Evolutionary conservation across 2,329 filamentous ascomycete genomes (phyloP).

Genomic region (Sporothrix euskadiensis): DNA sequence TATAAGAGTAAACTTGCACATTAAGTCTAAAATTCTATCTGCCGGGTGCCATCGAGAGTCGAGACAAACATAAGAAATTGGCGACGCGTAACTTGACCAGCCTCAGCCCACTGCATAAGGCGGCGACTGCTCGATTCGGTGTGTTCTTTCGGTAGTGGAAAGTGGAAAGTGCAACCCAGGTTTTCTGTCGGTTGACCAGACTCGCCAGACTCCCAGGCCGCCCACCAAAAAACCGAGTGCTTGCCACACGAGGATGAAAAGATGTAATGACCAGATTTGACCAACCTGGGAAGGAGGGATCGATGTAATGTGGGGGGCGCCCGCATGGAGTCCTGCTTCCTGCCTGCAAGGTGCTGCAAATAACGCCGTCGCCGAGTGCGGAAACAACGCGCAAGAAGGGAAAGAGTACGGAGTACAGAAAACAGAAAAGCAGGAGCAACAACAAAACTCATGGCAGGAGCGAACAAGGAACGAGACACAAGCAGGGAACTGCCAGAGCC

Average conservation of each 20-base stretch:
- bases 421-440: background rate
- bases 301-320: background rate
- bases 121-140: background rate
- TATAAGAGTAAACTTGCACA: background rate
- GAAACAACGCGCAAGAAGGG: background rate
- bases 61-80: background rate
- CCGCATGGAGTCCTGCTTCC: background rate
- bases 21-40: constrained; percentile 3
- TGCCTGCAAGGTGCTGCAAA: background rate
- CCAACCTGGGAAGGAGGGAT: constrained; percentile 20
- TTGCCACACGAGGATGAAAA: background rate
- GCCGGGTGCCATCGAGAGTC: background rate
- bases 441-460: background rate
- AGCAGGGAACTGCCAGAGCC: background rate
- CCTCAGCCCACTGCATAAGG: background rate
- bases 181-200: background rate
- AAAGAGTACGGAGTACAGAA: too few species aligned
- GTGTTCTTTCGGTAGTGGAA: constrained; percentile 6
- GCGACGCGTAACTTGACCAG: background rate
- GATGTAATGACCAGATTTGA: constrained; percentile 1
- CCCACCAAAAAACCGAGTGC: background rate
- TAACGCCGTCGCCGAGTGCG: background rate
- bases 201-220: background rate
- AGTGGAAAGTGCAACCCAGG: constrained; percentile 1
- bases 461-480: background rate